Evolutionary conservation across 2,329 filamentous ascomycete species (phyloP), one percentile per base, ranked within the genome.

Genomic region (Aspergillus japonicus): DNA sequence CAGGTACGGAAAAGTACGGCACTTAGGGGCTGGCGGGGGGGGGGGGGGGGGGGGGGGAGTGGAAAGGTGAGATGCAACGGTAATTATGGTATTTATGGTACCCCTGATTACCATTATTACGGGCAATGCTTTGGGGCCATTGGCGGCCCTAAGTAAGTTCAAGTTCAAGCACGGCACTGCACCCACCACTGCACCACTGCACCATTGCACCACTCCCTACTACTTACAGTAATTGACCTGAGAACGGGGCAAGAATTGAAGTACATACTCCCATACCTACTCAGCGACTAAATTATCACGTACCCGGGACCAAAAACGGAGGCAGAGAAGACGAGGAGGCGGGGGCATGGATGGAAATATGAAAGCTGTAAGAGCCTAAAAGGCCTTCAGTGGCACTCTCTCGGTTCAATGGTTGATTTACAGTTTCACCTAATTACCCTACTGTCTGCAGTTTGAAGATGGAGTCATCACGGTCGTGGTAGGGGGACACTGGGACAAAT

Each of bases 1-100:
- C 63, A 56, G 56, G 52, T 57, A 62, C 61, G 62, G 62, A 54
- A 57, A 42, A 59, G 59, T 44, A 57, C 54, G 39, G 50, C 50
- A 51, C 23, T 51, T 48, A 33, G 23, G 26, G 47, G 50, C 31
- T 49, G 31, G 7, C 47, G 44, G 42, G 23, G 21, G 51, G 24
- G 44, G 42, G 23, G 21, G 51, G 24, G n/a, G n/a, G n/a, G n/a
- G n/a, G 47, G 44, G 42, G 23, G 21, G 51, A n/a, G 19, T 12
- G 31, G 44, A 44, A 19, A 16, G 35, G 35, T 42, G 10, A 31
- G 47, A 5, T 50, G 52, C 48, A 39, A 42, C 5, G 39, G 14
- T 14, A 26, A 35, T 35, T 10, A 14, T 42, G 39, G 58, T 62
- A 65, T 2, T 21, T 21, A 4, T 23, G 23, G 23, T 23, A 23